These are phyloP conservation scores for Aspergillus steynii DNA, from an alignment of 495 filamentous ascomycete genomes.

Conservation along the genomic window DNA sequence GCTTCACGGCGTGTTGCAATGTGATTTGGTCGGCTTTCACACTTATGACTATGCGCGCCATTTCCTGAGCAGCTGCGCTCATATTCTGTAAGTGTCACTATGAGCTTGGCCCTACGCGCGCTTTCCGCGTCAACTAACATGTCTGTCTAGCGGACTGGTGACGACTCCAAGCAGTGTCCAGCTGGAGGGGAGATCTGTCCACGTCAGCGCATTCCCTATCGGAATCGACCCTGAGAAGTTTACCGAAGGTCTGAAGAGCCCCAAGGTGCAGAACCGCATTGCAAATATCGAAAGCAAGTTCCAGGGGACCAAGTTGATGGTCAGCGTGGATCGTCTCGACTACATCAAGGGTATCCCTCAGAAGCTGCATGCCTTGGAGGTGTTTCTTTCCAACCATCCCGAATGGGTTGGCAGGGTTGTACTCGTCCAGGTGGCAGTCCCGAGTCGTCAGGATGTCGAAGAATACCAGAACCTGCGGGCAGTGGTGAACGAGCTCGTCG, in stretches of 20 bases:
- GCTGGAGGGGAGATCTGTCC: conserved; percentile 77
- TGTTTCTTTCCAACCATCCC: conserved; percentile 93
- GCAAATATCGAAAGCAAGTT: conserved; percentile 84
- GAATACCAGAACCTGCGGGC: conserved; percentile 95
- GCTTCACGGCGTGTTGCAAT: conserved; percentile 79
- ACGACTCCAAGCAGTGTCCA: conserved; percentile 91
- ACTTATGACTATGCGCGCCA: conserved; percentile 96
- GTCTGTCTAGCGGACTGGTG: conserved; percentile 55
- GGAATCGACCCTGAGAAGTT: conserved; percentile 98
- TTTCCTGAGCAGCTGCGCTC: conserved; percentile 89
- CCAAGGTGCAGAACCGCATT: conserved; percentile 84
- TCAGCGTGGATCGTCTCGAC: conserved; percentile 92
- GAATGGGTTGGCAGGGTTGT: conserved; percentile 98
- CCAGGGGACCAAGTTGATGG: conserved; percentile 92
- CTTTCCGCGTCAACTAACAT: conserved; percentile 14
- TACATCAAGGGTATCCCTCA: conserved; percentile 99
- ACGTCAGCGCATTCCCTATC: conserved; percentile 92
- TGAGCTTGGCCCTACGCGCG: background rate
- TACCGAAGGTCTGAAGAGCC: conserved; percentile 78
- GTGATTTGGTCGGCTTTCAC: conserved; percentile 94
- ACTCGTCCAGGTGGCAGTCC: conserved; percentile 93
- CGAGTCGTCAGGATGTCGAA: conserved; percentile 91
- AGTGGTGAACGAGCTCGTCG: conserved; percentile 92
- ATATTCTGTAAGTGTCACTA: conserved; percentile 67
- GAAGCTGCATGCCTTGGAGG: conserved; percentile 92